Percentiles rank a stretch among this genome's conserved stretches.
Evolutionary conservation across 495 filamentous ascomycete species (phyloP).

Genomic region (Evernia prunastri): DNA sequence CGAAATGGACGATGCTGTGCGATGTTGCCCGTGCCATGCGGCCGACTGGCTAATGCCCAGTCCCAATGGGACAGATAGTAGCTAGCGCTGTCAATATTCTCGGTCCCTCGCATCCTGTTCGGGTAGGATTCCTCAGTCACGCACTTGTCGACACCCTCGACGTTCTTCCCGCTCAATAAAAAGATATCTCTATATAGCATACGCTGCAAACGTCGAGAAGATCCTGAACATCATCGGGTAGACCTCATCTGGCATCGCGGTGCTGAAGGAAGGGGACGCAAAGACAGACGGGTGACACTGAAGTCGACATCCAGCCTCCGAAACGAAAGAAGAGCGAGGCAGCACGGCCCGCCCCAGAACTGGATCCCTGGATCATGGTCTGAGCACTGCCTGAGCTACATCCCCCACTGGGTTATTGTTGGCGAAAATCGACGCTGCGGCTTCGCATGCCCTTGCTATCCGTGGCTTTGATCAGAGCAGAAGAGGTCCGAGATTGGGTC

Average conservation of each 20-base stretch:
- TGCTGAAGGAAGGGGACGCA: conserved; percentile 47
- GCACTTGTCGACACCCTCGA: conserved; percentile 16
- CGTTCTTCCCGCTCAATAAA: conserved; percentile 1
- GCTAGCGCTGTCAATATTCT: conserved; percentile 21
- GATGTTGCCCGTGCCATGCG: no score
- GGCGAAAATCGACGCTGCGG: neutral
- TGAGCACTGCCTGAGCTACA: neutral
- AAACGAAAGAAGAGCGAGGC: neutral
- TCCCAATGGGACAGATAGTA: conserved; percentile 13
- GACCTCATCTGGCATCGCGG: conserved; percentile 12
- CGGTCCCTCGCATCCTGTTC: conserved; percentile 19
- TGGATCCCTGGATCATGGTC: neutral
- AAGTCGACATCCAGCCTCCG: neutral
- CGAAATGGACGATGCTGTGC: no score
- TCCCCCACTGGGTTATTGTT: neutral
- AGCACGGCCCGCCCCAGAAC: neutral
- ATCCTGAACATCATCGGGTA: conserved; percentile 20
- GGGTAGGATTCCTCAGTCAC: conserved; percentile 16
- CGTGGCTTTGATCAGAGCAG: neutral
- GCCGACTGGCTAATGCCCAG: no score
- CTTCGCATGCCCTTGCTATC: neutral
- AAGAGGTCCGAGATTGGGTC: neutral
- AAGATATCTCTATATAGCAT: conserved; percentile 11
- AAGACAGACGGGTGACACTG: neutral
- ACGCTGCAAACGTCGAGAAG: conserved; percentile 22